Evolutionary conservation across 768 basidiomycete genomes (phyloP).

Genomic region (Sporobolomyces pararoseus): DNA sequence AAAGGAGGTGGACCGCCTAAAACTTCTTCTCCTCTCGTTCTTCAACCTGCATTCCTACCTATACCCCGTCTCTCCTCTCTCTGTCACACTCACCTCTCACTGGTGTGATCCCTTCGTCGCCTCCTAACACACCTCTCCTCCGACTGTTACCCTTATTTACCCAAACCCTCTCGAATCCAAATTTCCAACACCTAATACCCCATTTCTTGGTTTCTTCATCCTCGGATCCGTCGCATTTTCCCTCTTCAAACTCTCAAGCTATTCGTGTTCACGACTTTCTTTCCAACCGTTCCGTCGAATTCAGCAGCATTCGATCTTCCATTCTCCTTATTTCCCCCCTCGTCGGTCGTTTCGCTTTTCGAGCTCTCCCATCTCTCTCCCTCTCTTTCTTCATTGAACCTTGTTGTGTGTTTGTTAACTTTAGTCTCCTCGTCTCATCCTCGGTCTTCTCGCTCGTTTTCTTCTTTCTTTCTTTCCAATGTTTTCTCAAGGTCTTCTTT

Average conservation of each 20-base stretch:
- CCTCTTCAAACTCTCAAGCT: not conserved
- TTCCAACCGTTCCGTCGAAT: not conserved
- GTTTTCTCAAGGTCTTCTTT: not conserved
- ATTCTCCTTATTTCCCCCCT: not conserved
- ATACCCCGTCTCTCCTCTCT: not conserved
- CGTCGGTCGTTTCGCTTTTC: too few relatives aligned
- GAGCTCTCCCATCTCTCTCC: too few relatives aligned
- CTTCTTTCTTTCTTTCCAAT: not conserved
- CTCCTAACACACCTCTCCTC: not conserved
- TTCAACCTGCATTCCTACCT: not conserved
- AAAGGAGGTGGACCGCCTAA: conserved; percentile 5
- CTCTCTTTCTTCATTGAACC: not conserved
- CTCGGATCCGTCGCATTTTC: not conserved
- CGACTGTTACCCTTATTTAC: too few relatives aligned
- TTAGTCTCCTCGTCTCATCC: not conserved
- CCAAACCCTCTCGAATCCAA: not conserved
- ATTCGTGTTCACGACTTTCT: not conserved
- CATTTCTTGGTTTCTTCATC: not conserved
- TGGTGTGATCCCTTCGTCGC: too few relatives aligned
- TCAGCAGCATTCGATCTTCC: too few relatives aligned
- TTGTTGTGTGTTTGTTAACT: not conserved
- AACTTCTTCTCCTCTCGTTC: not conserved
- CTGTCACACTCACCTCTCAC: not conserved
- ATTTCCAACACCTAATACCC: not conserved
- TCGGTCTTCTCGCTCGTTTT: not conserved